Base-by-base conservation (phyloP, 768 basidiomycete species). In the Dioszegia crocea region DNA sequence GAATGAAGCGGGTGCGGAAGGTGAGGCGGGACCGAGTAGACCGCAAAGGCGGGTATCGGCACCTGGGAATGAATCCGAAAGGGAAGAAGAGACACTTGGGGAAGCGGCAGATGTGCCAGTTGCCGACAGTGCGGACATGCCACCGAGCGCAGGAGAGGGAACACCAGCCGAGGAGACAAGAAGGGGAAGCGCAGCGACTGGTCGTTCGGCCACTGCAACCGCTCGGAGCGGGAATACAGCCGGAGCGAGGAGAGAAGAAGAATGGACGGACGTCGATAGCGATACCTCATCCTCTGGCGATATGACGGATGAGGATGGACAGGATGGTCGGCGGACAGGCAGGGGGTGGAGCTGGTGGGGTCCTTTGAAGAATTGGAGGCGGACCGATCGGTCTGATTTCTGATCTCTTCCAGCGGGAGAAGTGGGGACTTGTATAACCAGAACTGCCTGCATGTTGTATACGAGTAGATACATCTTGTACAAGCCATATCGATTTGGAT, bases 311-410 rank as follows among this genome's bases (percentile, higher is more conserved):
- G 44, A 31, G 26, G 57, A 45, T 27, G 40, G 30, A 16, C 48
- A 21, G 14, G 59, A 36, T 40, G 23, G 48, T 43, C 24, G 29
- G 30, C 17, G 29, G 24, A 44, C 29, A 31, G 41, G 44, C 43
- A 44, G 53, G 3, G 68, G 73, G 0, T 78, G 76, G 76, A 70
- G 66, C 26, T 78, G 76, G 76, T 74, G 75, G 74, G 75, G 75
- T 26, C 76, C 76, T 19, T 53, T 78, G 30, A 64, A 63, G 44
- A 68, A 73, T 45, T 76, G 71, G 68, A 55, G 72, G 40, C 63
- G 71, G 56, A 50, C 57, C 24, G 72, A 74, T 61, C 56, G 70
- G 16, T 64, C 57, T 45, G 52, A 51, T n/a, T 71, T 65, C 48
- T 74, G 51, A 52, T 26, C 2, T 29, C 21, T 46, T 46, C 24